Base-by-base conservation (phyloP, 2,329 filamentous ascomycete genomes). In the Thyridium curvatum region DNA sequence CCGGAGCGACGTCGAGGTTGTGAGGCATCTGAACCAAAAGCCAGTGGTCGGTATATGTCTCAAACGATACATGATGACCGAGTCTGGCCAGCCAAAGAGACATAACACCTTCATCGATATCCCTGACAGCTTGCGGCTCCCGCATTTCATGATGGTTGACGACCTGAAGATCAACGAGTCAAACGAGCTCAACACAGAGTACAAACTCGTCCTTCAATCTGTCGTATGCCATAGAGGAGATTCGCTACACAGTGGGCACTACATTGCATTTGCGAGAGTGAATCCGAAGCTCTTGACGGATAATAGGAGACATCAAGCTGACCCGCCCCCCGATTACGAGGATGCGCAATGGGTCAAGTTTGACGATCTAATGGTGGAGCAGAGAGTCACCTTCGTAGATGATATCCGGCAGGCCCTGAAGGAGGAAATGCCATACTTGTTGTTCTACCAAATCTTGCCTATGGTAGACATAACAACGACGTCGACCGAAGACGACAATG, bases 391-490 rank as follows among this genome's bases (percentile, higher is more conserved):
- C 0, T 73, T 84, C 39, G 81, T 96, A 35, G 79, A 94, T 52
- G 84, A 96, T 46, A 77, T 82, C 50, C 82, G 86, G 44, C 65
- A 83, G 48, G 83, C 86, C 0, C 65, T 97, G 36, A 83, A 79
- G 48, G 75, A 84, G n/a, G 90, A 96, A 58, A 94, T 88, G 58
- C 91, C 93, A 0, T 97, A 97, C 57, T 74, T 97, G 7, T 69
- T 98, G 0, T 97, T 97, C 60, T 98, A 96, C 54, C 91, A 96
- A 59, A 86, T 97, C 31, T 77, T 94, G 21, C 90, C 91, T 0
- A 88, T 94, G 52, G 78, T 87, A 21, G 85, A 89, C 40, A 74
- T 84, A 8, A 66, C 69, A 2, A 55, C 64, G 2, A 62, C 66
- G 12, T 71, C 72, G 5, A 65, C 66, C 0, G 68, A 71, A 7